A percentile compares a stretch with the other conserved stretches of the same genome.
Evolutionary conservation across 192 early-diverging fungal genomes (phyloP).

Genomic region (Coemansia sp.): DNA sequence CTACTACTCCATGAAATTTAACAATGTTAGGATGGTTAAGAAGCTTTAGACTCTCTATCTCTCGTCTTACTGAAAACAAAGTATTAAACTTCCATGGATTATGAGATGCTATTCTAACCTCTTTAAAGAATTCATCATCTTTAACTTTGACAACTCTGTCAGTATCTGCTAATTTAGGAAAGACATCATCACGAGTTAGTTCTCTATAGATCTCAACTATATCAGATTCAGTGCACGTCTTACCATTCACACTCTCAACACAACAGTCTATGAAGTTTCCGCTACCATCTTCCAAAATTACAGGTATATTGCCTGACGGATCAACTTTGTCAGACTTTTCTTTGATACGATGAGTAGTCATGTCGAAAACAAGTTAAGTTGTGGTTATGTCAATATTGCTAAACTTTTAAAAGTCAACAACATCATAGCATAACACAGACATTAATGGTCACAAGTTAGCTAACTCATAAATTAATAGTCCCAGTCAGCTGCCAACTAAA

Average conservation of each 20-base stretch:
- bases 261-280: not conserved
- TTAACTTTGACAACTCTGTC: not conserved
- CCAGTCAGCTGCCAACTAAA: too few species aligned
- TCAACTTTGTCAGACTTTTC: not conserved
- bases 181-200: not conserved
- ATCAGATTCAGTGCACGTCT: not conserved
- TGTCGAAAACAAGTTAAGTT: too few species aligned
- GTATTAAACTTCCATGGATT: slow-evolving; percentile 10
- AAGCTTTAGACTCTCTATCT: not conserved
- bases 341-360: too few species aligned
- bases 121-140: not conserved
- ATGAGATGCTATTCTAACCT: not conserved
- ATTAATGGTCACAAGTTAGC: too few species aligned
- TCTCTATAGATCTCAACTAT: not conserved
- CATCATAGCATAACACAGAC: too few species aligned
- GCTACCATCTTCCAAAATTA: not conserved
- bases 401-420: too few species aligned
- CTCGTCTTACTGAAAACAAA: slow-evolving; percentile 5
- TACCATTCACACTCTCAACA: not conserved
- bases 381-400: too few species aligned
- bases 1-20: not conserved
- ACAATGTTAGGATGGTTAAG: slow-evolving; percentile 12
- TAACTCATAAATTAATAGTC: too few species aligned
- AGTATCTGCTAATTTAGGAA: not conserved
- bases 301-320: not conserved